Evolutionary conservation across 169 alveolate species (phyloP), one percentile per base, ranked within the genome.

Genomic region (Cryptosporidium meleagridis): DNA sequence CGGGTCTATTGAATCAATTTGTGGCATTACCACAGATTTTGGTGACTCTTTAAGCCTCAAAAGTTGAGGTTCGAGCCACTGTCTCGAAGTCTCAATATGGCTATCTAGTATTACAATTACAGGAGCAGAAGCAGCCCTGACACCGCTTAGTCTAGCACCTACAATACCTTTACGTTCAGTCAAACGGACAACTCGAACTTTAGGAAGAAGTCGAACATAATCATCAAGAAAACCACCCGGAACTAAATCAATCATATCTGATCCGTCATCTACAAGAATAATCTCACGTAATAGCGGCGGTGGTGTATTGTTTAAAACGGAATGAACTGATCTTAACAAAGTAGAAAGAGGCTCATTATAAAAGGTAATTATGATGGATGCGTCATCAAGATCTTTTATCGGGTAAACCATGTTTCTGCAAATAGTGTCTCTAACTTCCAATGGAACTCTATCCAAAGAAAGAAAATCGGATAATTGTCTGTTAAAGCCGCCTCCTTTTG

Each of bases 61-160:
- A 3, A 92, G 71, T 69, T 68, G 92, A 0, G 94, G 94, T 69
- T 92, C 94, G 9, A 92, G 86, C 94, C 94, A 92, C 29, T 91
- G 86, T 35, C 53, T 62, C 10, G 75, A 23, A 35, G 92, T 91
- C 44, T 92, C 94, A 29, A 92, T 85, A 45, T 92, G 94, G 51
- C 92, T 84, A 68, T 92, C 94, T 7, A 92, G 75, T 23, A 92
- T 33, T 5, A 92, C 93, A 52, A 92, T 29, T 9, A 87, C 91
- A 18, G 92, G 92, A 31, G 92, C 91, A 35, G 51, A 23, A 2
- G 93, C 91, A 6, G 62, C 37, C 48, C 85, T 58, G 18, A 75
- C 59, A 29, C 93, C 94, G 16, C 61, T 85, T 48, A 92, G 53
- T 37, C 94, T 65, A 26, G 94, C 94, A 8, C 86, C 84, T 21